Conservation (phyloP, 345 rosid genomes). For the Citrus inodora region DNA sequence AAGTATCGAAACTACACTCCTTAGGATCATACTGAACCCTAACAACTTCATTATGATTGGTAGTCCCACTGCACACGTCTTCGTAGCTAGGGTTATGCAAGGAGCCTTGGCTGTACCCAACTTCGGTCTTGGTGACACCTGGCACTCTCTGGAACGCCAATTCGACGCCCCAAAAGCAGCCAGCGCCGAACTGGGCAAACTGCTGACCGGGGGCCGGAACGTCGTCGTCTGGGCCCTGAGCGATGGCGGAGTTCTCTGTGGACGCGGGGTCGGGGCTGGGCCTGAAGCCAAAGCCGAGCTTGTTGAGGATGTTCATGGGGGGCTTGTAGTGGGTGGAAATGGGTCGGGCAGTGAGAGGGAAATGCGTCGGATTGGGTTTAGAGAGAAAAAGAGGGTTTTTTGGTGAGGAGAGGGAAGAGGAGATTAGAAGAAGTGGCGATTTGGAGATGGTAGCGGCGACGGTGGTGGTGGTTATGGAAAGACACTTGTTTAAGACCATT, state of each 20-base stretch:
- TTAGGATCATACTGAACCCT: constrained; percentile 89
- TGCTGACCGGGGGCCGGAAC: constrained; percentile 68
- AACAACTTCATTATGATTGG: constrained; percentile 70
- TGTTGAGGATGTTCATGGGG: constrained; percentile 87
- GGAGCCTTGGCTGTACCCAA: constrained; percentile 72
- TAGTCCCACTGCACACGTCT: constrained; percentile 73
- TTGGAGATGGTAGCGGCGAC: constrained; percentile 1
- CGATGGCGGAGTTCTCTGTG: constrained; percentile 57
- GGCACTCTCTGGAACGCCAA: constrained; percentile 79
- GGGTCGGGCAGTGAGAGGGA: constrained; percentile 17
- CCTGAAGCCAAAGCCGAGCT: constrained; percentile 65
- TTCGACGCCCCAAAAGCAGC: constrained; percentile 98
- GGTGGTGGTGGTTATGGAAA: background rate
- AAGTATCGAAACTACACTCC: constrained; percentile 56
- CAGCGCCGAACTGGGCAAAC: constrained; percentile 88
- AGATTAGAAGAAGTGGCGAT: constrained; percentile 14
- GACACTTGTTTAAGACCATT: constrained; percentile 4
- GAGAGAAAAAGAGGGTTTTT: constrained; percentile 13
- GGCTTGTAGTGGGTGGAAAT: constrained; percentile 31
- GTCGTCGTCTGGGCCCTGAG: constrained; percentile 74
- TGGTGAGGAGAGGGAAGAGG: constrained; percentile 11
- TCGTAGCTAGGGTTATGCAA: constrained; percentile 66
- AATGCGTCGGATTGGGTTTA: constrained; percentile 11
- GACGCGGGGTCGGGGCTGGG: constrained; percentile 39
- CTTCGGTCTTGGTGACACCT: constrained; percentile 82